Conservation (phyloP, 2,329 filamentous ascomycete genomes). For the Geosmithia flava region DNA sequence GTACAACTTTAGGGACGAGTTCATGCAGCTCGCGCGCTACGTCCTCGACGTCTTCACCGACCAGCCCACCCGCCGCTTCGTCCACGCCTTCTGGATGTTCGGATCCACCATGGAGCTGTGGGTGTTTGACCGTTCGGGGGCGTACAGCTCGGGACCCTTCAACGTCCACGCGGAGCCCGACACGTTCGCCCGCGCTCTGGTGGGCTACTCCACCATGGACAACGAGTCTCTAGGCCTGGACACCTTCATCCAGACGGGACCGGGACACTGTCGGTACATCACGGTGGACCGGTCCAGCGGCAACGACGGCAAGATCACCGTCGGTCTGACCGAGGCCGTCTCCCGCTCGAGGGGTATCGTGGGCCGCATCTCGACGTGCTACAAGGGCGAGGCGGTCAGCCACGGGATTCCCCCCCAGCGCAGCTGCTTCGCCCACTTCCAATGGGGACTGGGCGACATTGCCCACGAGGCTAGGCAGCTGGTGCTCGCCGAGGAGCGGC, state of each 20-base stretch:
- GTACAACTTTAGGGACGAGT: constrained; percentile 5
- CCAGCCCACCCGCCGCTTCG: constrained; percentile 10
- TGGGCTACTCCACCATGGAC: constrained; percentile 5
- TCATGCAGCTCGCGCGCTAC: constrained; percentile 8
- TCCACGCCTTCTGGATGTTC: constrained; percentile 6
- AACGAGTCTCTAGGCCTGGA: constrained; percentile 4
- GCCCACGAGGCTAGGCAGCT: constrained; percentile 6
- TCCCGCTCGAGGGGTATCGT: too few species aligned
- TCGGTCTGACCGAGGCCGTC: too few species aligned
- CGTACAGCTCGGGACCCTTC: constrained; percentile 6
- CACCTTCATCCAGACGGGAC: constrained; percentile 2
- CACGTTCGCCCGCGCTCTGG: constrained; percentile 3
- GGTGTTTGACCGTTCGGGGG: constrained; percentile 10
- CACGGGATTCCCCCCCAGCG: too few species aligned
- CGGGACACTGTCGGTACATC: constrained; percentile 1
- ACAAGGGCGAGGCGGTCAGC: too few species aligned
- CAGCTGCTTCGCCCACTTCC: too few species aligned
- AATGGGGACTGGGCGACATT: too few species aligned
- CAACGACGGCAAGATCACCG: constrained; percentile 2
- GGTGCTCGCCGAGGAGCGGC: constrained; percentile 4
- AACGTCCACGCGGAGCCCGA: constrained; percentile 1
- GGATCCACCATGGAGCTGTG: constrained; percentile 9
- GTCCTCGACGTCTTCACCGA: constrained; percentile 6
- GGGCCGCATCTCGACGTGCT: too few species aligned
- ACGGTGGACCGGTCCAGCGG: not conserved